Evolutionary conservation across 2,329 filamentous ascomycete species (phyloP).

Genomic region (Zasmidium angulare): DNA sequence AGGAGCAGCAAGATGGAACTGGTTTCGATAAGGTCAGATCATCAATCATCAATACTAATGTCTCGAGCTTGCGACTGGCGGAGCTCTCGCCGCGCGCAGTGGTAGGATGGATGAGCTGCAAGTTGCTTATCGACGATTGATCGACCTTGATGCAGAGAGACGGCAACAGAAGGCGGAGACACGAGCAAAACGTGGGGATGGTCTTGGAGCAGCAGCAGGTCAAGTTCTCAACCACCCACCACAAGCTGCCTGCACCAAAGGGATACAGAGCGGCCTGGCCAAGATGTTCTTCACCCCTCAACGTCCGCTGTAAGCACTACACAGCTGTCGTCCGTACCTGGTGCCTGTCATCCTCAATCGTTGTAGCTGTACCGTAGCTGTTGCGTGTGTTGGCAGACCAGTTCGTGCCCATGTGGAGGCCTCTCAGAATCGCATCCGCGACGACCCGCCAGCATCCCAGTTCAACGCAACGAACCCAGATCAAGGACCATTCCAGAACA

Average conservation of each 20-base stretch:
- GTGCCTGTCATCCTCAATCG: background rate
- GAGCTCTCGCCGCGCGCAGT: background rate
- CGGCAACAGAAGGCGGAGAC: background rate
- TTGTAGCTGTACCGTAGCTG: too few relatives aligned
- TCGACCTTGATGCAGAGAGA: background rate
- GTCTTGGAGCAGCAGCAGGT: too few relatives aligned
- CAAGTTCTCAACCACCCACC: too few relatives aligned
- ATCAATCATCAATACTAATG: too few relatives aligned
- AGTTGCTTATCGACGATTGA: background rate
- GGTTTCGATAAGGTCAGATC: too few relatives aligned
- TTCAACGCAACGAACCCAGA: background rate
- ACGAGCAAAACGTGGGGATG: background rate
- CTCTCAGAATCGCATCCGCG: background rate
- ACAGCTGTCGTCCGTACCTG: background rate
- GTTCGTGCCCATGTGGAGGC: background rate
- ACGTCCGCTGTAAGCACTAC: background rate
- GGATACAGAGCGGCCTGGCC: background rate
- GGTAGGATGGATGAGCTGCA: background rate
- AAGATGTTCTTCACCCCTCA: background rate
- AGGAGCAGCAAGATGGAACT: background rate
- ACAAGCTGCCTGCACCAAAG: background rate
- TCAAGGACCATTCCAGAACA: slow-evolving; percentile 4
- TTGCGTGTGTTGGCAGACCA: background rate
- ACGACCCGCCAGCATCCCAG: slow-evolving; percentile 1
- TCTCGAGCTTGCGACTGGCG: too few relatives aligned